Evolutionary conservation across 495 filamentous ascomycete species (phyloP).

Genomic region (Corynascus novoguineensis): DNA sequence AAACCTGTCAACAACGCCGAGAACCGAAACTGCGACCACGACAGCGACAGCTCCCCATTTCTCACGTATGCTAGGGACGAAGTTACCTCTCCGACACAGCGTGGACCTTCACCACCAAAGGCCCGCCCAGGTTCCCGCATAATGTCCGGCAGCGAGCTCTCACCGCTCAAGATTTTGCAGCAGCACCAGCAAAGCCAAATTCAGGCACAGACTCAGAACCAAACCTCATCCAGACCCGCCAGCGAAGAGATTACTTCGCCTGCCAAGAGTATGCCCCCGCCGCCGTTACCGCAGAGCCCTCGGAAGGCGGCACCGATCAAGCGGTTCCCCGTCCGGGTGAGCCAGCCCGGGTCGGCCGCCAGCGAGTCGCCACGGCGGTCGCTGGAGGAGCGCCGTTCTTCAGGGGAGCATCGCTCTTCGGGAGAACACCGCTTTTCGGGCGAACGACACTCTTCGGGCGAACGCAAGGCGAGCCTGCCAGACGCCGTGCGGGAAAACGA

Average conservation of each 20-base stretch:
- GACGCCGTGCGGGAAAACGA: constrained; percentile 40
- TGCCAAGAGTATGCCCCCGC: constrained; percentile 25
- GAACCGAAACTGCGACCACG: constrained; percentile 11
- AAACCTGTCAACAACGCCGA: constrained; percentile 17
- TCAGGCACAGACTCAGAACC: constrained; percentile 10
- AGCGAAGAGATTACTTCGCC: constrained; percentile 18
- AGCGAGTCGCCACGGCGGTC: constrained; percentile 19
- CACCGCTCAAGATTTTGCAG: constrained; percentile 46
- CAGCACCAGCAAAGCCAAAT: constrained; percentile 23
- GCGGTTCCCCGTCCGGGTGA: constrained; percentile 50
- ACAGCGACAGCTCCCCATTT: constrained; percentile 27
- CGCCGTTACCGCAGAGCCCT: constrained; percentile 34
- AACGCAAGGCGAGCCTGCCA: constrained; percentile 38
- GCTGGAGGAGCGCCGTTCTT: constrained; percentile 17
- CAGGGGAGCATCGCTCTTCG: no score
- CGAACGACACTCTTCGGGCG: constrained; percentile 24
- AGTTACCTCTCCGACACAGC: constrained; percentile 20
- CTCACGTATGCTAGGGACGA: constrained; percentile 28
- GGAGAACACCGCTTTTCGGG: no score
- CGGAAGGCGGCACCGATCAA: constrained; percentile 47
- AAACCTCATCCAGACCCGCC: not conserved
- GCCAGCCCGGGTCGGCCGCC: constrained; percentile 23
- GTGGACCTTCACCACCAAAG: constrained; percentile 32
- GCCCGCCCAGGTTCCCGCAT: constrained; percentile 42
- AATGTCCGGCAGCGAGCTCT: constrained; percentile 44